Evolutionary conservation across 1,139 yeast genomes (phyloP), one percentile per base, ranked within the genome.

Genomic region (Yamadazyma friedrichii): DNA sequence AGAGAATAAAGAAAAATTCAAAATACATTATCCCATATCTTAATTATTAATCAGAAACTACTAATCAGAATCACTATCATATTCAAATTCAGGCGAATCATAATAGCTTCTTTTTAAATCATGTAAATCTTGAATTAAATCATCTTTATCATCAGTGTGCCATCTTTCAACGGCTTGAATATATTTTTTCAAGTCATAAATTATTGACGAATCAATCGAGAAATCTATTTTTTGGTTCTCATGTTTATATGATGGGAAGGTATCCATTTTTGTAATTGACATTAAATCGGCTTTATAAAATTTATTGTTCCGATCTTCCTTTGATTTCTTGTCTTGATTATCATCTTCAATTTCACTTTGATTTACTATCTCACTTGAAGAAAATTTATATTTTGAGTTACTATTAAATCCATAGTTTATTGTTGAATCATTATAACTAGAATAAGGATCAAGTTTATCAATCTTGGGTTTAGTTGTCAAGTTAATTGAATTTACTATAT

Each of bases 111-210:
- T 31, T 26, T 42, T 47, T 11, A 51, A 24, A 20, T 50, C 38
- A 34, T 50, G 76, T 13, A 85, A 56, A 29, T 74, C 74, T 41
- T 87, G 85, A 20, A 81, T 64, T 43, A 84, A 53, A 43, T 84
- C 91, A 29, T 77, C 82, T 44, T 85, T 73, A 38, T 84, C 91
- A 40, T 82, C 91, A 72, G n/a, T 62, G 24, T 61, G 67, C 28
- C 65, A 61, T 36, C 68, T 66, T 0, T 70, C 56, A 1, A 83
- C 74, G 28, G 70, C 55, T 10, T 68, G 64, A 9, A 67, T 64
- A 75, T 81, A 81, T 2, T 64, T 62, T 44, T 68, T 66, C 40
- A 84, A 63, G 10, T 69, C 64, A 9, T 62, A 54, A 36, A 74
- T 65, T n/a, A 81, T 61, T 3, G 66, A 59, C 17, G 75, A 66